Conservation (phyloP, 78 protist genomes). For the Dictyostelium firmibasis region DNA sequence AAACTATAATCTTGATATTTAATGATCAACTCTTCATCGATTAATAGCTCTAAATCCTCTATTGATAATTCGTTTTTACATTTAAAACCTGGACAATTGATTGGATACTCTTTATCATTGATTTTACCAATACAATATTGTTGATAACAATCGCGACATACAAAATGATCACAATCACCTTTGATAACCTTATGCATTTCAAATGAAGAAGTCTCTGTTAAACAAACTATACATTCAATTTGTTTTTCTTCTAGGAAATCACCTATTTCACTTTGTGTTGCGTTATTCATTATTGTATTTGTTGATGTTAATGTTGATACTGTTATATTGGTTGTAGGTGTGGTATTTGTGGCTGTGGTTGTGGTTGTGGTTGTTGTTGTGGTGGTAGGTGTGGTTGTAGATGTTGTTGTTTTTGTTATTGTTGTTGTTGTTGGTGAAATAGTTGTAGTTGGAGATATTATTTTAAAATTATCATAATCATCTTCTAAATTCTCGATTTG, state of each 20-base stretch:
- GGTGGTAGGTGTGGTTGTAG: background rate
- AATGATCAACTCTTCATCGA: background rate
- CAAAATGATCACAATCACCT: background rate
- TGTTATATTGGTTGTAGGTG: no score
- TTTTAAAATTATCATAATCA: background rate
- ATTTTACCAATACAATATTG: constrained; percentile 43
- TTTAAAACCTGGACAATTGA: constrained; percentile 42
- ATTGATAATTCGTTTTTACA: constrained; percentile 27
- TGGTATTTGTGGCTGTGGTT: background rate
- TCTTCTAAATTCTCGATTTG: background rate
- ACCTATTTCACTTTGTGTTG: background rate
- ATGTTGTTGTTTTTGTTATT: background rate
- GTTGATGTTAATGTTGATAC: background rate
- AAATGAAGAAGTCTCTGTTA: constrained; percentile 2
- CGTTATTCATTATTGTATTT: background rate
- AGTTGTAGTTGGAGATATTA: background rate
- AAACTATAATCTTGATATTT: constrained; percentile 29
- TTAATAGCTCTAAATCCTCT: background rate
- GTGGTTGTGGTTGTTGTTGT: background rate
- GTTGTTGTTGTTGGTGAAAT: background rate
- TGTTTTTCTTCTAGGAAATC: background rate
- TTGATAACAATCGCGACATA: constrained; percentile 36
- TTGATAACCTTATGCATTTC: background rate
- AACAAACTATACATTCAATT: constrained; percentile 43
- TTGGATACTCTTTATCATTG: constrained; percentile 39